These are phyloP conservation scores for Fusarium poae DNA, from an alignment of 2,329 filamentous ascomycete species.

Conservation along the genomic window DNA sequence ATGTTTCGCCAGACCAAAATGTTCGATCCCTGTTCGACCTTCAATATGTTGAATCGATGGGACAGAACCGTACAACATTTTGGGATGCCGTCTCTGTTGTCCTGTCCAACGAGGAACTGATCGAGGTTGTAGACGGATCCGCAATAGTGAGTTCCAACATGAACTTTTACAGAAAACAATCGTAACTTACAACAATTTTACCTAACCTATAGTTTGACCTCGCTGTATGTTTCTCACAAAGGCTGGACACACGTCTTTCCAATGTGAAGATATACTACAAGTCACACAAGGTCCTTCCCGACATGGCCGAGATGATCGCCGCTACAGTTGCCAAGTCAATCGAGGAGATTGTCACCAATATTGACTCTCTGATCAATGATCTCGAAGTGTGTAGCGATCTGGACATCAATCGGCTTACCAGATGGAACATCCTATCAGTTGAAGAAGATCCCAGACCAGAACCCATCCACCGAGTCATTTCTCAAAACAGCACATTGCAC, in stretches of 20 bases:
- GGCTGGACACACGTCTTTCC: not conserved
- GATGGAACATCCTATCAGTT: not conserved
- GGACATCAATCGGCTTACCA: not conserved
- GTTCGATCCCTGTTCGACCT: not conserved
- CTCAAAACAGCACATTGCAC: not conserved
- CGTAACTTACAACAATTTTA: not conserved
- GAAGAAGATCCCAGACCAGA: not conserved
- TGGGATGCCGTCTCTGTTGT: not conserved
- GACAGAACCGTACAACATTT: not conserved
- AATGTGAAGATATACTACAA: not conserved
- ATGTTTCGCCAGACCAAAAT: not conserved
- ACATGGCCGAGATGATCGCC: not conserved
- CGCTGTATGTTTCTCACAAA: not conserved
- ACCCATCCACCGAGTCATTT: conserved; percentile 1
- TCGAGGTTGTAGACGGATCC: too few relatives aligned
- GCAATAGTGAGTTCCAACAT: not conserved
- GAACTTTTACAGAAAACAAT: rapidly evolving
- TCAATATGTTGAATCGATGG: not conserved
- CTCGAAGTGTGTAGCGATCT: conserved; percentile 7
- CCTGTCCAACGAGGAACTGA: not conserved
- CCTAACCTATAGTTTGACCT: not conserved
- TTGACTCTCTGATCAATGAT: not conserved
- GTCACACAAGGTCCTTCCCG: not conserved
- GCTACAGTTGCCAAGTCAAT: not conserved
- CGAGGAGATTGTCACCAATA: not conserved